Conservation (phyloP, 192 early-diverging fungal species). For the Coemansia sp. region DNA sequence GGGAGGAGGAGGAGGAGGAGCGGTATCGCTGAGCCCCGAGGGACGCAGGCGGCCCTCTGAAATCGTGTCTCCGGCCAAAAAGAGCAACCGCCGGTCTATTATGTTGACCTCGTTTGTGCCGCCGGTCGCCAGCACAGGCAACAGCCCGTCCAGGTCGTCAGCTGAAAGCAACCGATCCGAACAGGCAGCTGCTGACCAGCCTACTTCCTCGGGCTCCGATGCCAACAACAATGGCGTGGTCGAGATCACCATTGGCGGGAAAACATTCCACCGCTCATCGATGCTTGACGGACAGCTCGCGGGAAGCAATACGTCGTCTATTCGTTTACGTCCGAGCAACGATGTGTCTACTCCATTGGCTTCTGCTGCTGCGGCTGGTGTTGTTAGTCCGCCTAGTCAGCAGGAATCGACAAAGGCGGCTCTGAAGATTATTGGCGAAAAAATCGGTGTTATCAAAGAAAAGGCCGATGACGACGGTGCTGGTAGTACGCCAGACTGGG, state of each 20-base stretch:
- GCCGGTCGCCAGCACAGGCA: slow-evolving; percentile 33
- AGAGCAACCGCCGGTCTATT: slow-evolving; percentile 43
- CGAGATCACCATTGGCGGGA: slow-evolving; percentile 35
- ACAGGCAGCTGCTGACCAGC: background rate
- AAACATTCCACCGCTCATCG: slow-evolving; percentile 32
- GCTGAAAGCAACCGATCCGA: slow-evolving; percentile 29
- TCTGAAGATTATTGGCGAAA: slow-evolving; percentile 43
- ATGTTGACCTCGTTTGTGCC: slow-evolving; percentile 54
- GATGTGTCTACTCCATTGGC: slow-evolving; percentile 12
- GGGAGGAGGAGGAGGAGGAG: background rate
- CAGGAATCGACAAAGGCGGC: slow-evolving; percentile 20
- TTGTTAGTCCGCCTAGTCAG: background rate
- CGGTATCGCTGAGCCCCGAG: background rate
- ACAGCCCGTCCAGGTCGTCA: slow-evolving; percentile 36
- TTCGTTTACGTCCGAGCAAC: slow-evolving; percentile 45
- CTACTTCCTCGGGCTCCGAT: background rate
- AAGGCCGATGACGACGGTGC: slow-evolving; percentile 11
- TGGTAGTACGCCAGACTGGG: slow-evolving; percentile 31
- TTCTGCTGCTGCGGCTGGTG: background rate
- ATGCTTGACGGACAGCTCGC: slow-evolving; percentile 22
- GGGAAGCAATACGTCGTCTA: slow-evolving; percentile 12
- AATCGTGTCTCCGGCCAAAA: slow-evolving; percentile 17
- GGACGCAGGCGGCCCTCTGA: slow-evolving; percentile 44
- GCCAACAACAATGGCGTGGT: slow-evolving; percentile 15
- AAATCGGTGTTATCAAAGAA: slow-evolving; percentile 13